Conservation (phyloP, 2,329 filamentous ascomycete genomes). For the Penicillium aurantiogriseum region DNA sequence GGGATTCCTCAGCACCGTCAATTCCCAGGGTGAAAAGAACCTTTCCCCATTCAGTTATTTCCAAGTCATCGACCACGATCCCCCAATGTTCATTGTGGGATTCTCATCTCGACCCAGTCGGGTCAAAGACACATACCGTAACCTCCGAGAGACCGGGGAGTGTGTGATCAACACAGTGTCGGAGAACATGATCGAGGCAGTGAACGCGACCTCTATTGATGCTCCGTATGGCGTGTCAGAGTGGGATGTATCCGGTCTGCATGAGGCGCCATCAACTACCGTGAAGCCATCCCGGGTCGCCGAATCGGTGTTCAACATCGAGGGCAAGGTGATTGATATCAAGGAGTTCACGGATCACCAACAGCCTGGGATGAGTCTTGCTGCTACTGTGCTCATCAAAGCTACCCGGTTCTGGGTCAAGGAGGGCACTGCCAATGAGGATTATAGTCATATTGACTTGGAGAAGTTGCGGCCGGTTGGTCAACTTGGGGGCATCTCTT, state of each 20-base stretch:
- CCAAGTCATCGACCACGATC: constrained; percentile 76
- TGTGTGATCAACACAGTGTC: constrained; percentile 83
- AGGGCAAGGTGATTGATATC: constrained; percentile 70
- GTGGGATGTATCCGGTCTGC: constrained; percentile 76
- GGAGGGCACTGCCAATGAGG: constrained; percentile 77
- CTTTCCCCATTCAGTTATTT: constrained; percentile 84
- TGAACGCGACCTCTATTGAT: constrained; percentile 73
- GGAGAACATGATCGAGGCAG: constrained; percentile 80
- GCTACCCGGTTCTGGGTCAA: constrained; percentile 81
- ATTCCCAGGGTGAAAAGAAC: constrained; percentile 65
- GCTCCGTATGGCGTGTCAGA: constrained; percentile 73
- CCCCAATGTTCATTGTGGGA: constrained; percentile 72
- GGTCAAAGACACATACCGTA: constrained; percentile 74
- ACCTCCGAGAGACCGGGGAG: constrained; percentile 68
- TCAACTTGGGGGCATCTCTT: constrained; percentile 82
- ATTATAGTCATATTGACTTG: constrained; percentile 69
- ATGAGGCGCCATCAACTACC: constrained; percentile 60
- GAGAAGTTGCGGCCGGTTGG: constrained; percentile 72
- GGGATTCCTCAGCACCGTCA: constrained; percentile 58
- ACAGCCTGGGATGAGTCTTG: constrained; percentile 68
- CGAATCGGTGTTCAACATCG: constrained; percentile 77
- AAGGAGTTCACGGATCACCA: constrained; percentile 71
- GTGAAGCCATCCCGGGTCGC: constrained; percentile 70
- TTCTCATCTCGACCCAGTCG: constrained; percentile 54
- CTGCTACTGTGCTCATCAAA: constrained; percentile 72